Evolutionary conservation across 768 basidiomycete species (phyloP).

Genomic region (Vararia minispora): DNA sequence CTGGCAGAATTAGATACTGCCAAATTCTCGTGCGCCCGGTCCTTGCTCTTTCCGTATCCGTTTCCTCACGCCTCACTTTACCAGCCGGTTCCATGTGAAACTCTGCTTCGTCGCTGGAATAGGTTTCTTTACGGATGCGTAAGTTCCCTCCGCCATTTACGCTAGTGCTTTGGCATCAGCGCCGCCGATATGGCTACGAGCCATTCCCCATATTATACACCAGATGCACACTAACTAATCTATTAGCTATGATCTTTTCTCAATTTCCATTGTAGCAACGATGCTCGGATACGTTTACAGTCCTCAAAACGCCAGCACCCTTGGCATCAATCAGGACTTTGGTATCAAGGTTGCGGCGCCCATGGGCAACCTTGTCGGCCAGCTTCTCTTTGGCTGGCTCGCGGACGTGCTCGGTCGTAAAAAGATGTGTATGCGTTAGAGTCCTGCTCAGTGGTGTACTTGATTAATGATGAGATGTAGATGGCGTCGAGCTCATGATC

Average conservation of each 20-base stretch:
- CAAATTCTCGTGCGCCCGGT: constrained; percentile 27
- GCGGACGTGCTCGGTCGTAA: constrained; percentile 30
- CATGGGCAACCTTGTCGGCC: constrained; percentile 26
- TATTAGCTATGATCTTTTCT: constrained; percentile 25
- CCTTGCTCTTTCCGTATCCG: not conserved
- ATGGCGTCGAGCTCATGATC: constrained; percentile 32
- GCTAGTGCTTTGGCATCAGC: no score
- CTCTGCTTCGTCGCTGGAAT: constrained; percentile 25
- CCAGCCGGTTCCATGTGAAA: no score
- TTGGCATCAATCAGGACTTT: constrained; percentile 32
- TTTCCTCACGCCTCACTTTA: not conserved
- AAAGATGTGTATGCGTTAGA: constrained; percentile 21
- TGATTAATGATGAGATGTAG: constrained; percentile 15
- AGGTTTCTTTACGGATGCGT: constrained; percentile 22
- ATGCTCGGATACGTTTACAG: constrained; percentile 37
- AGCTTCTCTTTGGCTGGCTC: constrained; percentile 30
- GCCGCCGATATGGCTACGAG: no score
- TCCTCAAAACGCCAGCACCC: constrained; percentile 16
- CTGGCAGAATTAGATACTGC: constrained; percentile 42
- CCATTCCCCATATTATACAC: no score
- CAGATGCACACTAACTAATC: not conserved
- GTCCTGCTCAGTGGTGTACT: not conserved
- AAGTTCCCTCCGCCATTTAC: not conserved
- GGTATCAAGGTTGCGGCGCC: constrained; percentile 30
- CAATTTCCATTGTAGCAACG: constrained; percentile 34